Base-by-base conservation (phyloP, 2,329 filamentous ascomycete species). In the Periconia digitata region DNA sequence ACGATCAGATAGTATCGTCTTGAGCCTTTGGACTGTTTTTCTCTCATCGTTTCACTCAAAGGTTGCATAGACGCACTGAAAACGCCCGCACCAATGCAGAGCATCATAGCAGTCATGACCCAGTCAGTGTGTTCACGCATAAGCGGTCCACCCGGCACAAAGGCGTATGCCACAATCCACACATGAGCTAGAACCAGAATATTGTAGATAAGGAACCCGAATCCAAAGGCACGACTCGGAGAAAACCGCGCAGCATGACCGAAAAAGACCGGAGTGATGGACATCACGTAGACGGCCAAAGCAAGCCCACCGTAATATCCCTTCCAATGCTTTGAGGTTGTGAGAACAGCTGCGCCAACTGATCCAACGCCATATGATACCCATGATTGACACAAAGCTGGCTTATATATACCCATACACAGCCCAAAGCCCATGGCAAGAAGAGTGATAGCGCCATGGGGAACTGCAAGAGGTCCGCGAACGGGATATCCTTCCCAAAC, bases 121-220 rank as follows among this genome's bases (percentile, higher is more conserved):
- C 92, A 96, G 69, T 97, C 92, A 1, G 92, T 99, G 66, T 86
- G 92, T 71, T 99, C 94, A 38, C 94, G 86, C 37, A 99, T 89
- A 1, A 96, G 80, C 3, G 90, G 90, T 2, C 94, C 94, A 43
- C 94, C 94, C 2, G 94, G 94, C 3, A 99, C 94, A 60, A 99
- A 99, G 12, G 94, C 94, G 64, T 99, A 99, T 2, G 94, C 94
- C 10, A 99, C 94, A 29, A 96, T 89, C 94, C 94, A 99, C 46
- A 96, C 91, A 66, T 97, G 92, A 78, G 96, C 96, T n/a, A 99
- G 82, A 4, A 96, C 86, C 75, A 97, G 76, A 62, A 97, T 80
- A 72, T 97, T 96, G 77, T 97, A 99, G 41, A 95, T 72, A 44
- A 96, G 74, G 75, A 96, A 96, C 3, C 89, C 92, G 13, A 95